Conservation (phyloP, 768 basidiomycete genomes). For the Postia placenta region DNA sequence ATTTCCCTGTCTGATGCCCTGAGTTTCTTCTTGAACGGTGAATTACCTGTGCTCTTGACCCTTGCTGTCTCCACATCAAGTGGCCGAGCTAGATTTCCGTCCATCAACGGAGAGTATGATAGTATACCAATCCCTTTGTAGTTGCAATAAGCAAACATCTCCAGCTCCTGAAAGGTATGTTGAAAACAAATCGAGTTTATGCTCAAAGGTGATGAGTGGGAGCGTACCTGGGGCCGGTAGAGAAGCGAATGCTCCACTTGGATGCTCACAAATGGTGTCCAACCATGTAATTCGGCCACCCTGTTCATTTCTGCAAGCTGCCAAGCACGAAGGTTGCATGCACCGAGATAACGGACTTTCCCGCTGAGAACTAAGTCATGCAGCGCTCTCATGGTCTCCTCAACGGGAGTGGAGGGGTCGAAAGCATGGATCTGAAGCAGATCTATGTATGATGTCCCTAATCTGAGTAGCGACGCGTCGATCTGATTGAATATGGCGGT, state of each 20-base stretch:
- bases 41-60: slow-evolving; percentile 12
- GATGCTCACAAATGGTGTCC: slow-evolving; percentile 53
- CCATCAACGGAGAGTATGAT: slow-evolving; percentile 41
- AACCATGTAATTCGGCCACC: slow-evolving; percentile 36
- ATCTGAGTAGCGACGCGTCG: slow-evolving; percentile 30
- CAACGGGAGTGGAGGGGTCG: slow-evolving; percentile 29
- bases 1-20: slow-evolving; percentile 28
- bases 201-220: too few relatives aligned
- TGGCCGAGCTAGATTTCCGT: slow-evolving; percentile 35
- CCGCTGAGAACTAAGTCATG: slow-evolving; percentile 43
- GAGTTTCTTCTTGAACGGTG: slow-evolving; percentile 17
- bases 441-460: slow-evolving; percentile 32
- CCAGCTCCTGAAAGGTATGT: slow-evolving; percentile 32
- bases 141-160: slow-evolving; percentile 40
- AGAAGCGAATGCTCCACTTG: slow-evolving; percentile 48
- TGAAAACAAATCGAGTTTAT: too few relatives aligned
- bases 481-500: slow-evolving; percentile 29
- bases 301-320: slow-evolving; percentile 34
- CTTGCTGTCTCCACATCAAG: slow-evolving; percentile 22
- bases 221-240: slow-evolving; percentile 46
- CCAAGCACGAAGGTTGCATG: slow-evolving; percentile 26
- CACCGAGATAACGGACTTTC: slow-evolving; percentile 45
- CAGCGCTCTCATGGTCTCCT: slow-evolving; percentile 46
- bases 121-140: slow-evolving; percentile 48
- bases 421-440: slow-evolving; percentile 41